These are phyloP conservation scores for Aspergillus novoparasiticus DNA, from an alignment of 2,329 filamentous ascomycete species.

Conservation along the genomic window DNA sequence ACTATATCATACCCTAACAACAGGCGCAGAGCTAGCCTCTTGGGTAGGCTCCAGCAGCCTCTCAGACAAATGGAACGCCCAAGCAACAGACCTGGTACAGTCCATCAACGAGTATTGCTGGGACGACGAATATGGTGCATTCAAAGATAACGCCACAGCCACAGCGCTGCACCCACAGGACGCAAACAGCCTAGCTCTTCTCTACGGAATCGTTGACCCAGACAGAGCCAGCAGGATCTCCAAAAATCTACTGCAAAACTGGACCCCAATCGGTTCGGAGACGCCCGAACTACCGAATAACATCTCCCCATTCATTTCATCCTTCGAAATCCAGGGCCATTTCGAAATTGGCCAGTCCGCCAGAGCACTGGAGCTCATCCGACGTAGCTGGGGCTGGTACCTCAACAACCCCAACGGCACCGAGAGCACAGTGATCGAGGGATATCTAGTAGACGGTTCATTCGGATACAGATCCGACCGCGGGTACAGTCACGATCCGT, in stretches of 20 bases:
- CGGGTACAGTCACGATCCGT: conserved; percentile 47
- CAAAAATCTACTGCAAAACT: conserved; percentile 52
- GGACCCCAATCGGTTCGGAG: conserved; percentile 58
- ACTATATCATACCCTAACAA: conserved; percentile 57
- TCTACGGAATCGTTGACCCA: conserved; percentile 49
- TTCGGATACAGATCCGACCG: conserved; percentile 59
- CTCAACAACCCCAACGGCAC: conserved; percentile 60
- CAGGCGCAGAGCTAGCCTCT: conserved; percentile 54
- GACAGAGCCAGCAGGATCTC: conserved; percentile 47
- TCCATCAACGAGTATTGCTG: conserved; percentile 54
- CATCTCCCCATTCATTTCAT: conserved; percentile 61
- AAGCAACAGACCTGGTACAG: conserved; percentile 41
- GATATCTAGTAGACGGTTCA: conserved; percentile 57
- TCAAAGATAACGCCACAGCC: conserved; percentile 56
- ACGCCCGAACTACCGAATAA: conserved; percentile 61
- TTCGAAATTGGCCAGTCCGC: conserved; percentile 50
- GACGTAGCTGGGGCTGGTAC: conserved; percentile 63
- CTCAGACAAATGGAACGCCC: conserved; percentile 43
- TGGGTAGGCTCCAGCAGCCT: conserved; percentile 50
- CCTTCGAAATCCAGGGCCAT: conserved; percentile 62
- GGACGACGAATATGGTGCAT: conserved; percentile 52
- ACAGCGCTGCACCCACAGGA: conserved; percentile 62
- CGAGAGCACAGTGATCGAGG: conserved; percentile 61
- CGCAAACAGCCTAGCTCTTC: conserved; percentile 59
- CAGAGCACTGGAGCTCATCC: conserved; percentile 59